Base-by-base conservation (phyloP, 345 rosid species). In the Murraya koenigii region DNA sequence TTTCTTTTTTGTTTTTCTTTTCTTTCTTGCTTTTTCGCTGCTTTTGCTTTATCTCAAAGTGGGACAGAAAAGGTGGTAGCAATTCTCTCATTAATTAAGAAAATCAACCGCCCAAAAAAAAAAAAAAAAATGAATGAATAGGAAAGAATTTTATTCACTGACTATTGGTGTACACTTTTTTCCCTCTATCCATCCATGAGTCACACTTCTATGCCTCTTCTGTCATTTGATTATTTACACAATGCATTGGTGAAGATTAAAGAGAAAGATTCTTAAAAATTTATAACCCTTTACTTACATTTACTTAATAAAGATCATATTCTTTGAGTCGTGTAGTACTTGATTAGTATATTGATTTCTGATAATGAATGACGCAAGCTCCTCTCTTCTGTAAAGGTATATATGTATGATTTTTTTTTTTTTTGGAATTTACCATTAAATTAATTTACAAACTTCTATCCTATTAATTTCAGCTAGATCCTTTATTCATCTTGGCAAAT, bases 1-100 rank as follows among this genome's bases (percentile, higher is more conserved):
- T 61, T 77, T 73, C 68, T 71, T 76, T 69, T 69, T 78, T 82
- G 71, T 80, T 65, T 82, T 80, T 78, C 78, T 82, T 80, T 80
- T 81, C 76, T 79, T 80, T 73, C 81, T 86, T 84, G 80, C 87
- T 88, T 90, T 87, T 83, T 67, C 84, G 49, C 77, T 82, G 87
- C 95, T 89, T 92, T 94, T 87, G 88, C 98, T 92, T 94, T 94
- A 82, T 88, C 88, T 87, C 86, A 92, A 88, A 94, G 98, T 88
- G 93, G 96, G 88, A 79, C 90, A 86, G 87, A 84, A 88, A 89
- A 89, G 84, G 90, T 84, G 80, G 83, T 79, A 70, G 84, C 89
- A 82, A 79, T 90, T 83, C 84, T 82, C 84, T 85, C 83, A 67
- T 77, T 78, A 75, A 80, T 85, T 80, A 74, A 66, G 39, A 28